These are phyloP conservation scores for Acanthamoeba rhysodes DNA, from an alignment of 208 protist genomes.

Conservation along the genomic window DNA sequence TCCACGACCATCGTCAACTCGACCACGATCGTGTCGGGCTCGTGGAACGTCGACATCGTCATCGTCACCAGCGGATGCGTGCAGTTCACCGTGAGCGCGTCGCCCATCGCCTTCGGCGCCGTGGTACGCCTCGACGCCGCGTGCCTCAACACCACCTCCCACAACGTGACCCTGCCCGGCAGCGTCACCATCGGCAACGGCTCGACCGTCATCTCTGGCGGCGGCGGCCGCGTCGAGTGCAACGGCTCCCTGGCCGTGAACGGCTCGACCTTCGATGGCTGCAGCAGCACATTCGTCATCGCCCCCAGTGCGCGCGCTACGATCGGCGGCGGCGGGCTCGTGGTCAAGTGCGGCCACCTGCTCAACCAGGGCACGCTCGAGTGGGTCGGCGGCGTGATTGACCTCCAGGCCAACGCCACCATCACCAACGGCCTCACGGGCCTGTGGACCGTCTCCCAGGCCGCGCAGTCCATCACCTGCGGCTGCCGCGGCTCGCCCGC, in stretches of 20 bases:
- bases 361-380: constrained; percentile 20
- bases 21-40: constrained; percentile 16
- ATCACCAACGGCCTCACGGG: constrained; percentile 22
- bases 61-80: neutral
- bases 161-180: constrained; percentile 64
- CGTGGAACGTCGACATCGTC: constrained; percentile 54
- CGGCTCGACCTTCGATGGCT: constrained; percentile 19
- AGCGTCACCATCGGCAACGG: constrained; percentile 33
- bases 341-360: constrained; percentile 22
- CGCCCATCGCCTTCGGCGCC: constrained; percentile 3
- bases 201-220: constrained; percentile 3
- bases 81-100: constrained; percentile 1
- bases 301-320: neutral
- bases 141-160: constrained; percentile 16
- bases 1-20: constrained; percentile 3
- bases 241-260: constrained; percentile 28
- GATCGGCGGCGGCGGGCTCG: constrained; percentile 35
- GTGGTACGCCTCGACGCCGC: neutral
- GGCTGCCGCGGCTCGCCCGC: neutral
- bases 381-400: constrained; percentile 4
- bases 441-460: neutral
- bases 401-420: constrained; percentile 24
- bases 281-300: constrained; percentile 44
- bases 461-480: constrained; percentile 34
- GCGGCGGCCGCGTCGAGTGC: constrained; percentile 26